phyloP scores from a whole-genome alignment of 106 monocot species.

The Dactylorhiza incarnata region DNA sequence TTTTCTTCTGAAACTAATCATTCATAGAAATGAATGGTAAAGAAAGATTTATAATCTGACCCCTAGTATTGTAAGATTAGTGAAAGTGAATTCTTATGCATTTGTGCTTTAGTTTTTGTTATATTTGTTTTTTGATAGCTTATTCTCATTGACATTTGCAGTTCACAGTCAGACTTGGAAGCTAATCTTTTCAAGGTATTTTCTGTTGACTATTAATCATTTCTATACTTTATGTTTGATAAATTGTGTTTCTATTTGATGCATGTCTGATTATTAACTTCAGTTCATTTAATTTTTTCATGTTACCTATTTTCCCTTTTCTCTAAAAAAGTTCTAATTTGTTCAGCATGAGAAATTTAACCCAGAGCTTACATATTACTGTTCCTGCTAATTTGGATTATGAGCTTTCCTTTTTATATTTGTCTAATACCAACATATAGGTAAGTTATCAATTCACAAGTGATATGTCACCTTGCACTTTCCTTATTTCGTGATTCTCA shows the following conservation, averaged over 20 bases:
- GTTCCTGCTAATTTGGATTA: neutral
- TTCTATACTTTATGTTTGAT: neutral
- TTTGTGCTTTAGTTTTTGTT: neutral
- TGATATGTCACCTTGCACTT: neutral
- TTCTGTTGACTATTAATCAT: neutral
- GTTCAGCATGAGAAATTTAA: neutral
- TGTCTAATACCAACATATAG: neutral
- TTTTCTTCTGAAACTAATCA: neutral
- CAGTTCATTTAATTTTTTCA: neutral
- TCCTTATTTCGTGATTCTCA: neutral
- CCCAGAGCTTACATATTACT: neutral
- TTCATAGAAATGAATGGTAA: neutral
- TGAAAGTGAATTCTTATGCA: neutral
- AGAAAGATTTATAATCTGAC: neutral
- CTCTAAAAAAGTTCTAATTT: neutral
- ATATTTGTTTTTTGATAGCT: slow-evolving; percentile 5
- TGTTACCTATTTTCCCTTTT: neutral
- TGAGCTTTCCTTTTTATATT: slow-evolving; percentile 1
- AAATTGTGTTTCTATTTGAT: neutral
- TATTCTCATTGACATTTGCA: slow-evolving; percentile 28
- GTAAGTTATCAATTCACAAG: neutral
- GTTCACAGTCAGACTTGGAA: slow-evolving; percentile 96
- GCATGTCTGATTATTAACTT: neutral
- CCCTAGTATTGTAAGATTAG: neutral
- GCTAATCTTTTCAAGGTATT: slow-evolving; percentile 94